Evolutionary conservation across 305 asterid species (phyloP), one percentile per base, ranked within the genome.

Genomic region (Fraxinus latifolia): DNA sequence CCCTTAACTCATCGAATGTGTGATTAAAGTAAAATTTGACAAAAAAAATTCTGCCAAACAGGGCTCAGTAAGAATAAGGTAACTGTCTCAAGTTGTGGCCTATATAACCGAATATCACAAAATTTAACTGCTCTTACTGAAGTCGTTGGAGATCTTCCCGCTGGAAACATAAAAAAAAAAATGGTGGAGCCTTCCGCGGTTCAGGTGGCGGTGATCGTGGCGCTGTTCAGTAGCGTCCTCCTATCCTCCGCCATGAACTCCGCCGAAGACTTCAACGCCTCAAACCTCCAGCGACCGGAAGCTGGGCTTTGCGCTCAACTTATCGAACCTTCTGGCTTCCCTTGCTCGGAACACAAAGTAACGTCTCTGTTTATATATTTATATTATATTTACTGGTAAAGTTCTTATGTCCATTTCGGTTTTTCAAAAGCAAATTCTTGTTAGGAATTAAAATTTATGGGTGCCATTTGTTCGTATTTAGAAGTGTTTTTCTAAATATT

Each of bases 281-380:
- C 86, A 19, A 83, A 84, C 68, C 82, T 83, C 88, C 89, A 82
- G 70, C 87, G 81, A 72, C 82, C 89, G 9, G 55, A 84, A 7
- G 85, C 84, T 77, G 89, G 93, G 36, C 93, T 94, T 32, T 94
- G 98, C 80, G 85, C 91, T 71, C 50, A 83, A 81, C 87, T 95
- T 86, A 87, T 95, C 70, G 87, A 89, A 76, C 94, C 96, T 79
- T 71, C 85, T 71, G 99, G 99, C 79, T 93, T 86, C 88, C 96
- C 95, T 79, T 95, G 98, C 95, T 76, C 89, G 11, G 98, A 95
- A 76, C 95, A 95, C 90, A 83, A 79, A 17, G 99, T 95, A 90
- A 85, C 72, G 23, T 78, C 82, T 77, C 78, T 47, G 68, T 53
- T 72, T 76, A 25, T 27, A 27, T 81, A 60, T 71, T 44, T 62